These are phyloP conservation scores for Madurella mycetomatis DNA, from an alignment of 2,329 filamentous ascomycete species.

Conservation along the genomic window DNA sequence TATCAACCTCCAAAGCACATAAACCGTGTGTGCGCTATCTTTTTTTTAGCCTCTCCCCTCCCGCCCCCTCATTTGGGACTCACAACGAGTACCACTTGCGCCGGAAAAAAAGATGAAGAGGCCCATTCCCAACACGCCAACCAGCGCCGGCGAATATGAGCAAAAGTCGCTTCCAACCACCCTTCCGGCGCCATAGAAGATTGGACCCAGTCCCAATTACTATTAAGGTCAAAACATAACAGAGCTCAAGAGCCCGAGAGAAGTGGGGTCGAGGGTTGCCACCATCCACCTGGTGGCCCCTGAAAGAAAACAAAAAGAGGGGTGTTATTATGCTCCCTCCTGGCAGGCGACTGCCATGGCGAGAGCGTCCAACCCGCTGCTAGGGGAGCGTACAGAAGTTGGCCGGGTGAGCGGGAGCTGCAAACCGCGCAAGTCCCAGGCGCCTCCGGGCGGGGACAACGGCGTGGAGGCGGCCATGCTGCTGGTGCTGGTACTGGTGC, in stretches of 20 bases:
- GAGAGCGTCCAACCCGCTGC: slow-evolving; percentile 51
- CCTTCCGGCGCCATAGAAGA: too few relatives aligned
- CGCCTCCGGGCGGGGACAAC: slow-evolving; percentile 32
- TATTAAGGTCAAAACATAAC: not conserved
- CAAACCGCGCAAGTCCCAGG: slow-evolving; percentile 46
- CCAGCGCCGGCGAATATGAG: too few relatives aligned
- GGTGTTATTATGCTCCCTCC: slow-evolving; percentile 32
- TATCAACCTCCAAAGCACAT: not conserved
- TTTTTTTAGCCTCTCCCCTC: too few relatives aligned
- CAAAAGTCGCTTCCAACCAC: too few relatives aligned
- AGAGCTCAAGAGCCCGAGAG: too few relatives aligned
- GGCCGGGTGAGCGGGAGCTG: slow-evolving; percentile 45
- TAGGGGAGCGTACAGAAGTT: slow-evolving; percentile 38
- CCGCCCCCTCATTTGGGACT: too few relatives aligned
- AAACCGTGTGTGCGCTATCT: too few relatives aligned
- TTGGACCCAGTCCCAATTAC: not conserved
- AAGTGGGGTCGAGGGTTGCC: too few relatives aligned
- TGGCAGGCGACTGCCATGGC: slow-evolving; percentile 52
- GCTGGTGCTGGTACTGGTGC: slow-evolving; percentile 12
- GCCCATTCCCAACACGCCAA: too few relatives aligned
- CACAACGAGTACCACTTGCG: too few relatives aligned
- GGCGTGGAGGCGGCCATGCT: slow-evolving; percentile 30
- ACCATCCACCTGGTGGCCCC: not conserved
- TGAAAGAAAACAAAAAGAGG: not conserved
- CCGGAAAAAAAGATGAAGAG: too few relatives aligned